phyloP scores from a whole-genome alignment of 169 alveolate species.

The Sarcocystis neurona region DNA sequence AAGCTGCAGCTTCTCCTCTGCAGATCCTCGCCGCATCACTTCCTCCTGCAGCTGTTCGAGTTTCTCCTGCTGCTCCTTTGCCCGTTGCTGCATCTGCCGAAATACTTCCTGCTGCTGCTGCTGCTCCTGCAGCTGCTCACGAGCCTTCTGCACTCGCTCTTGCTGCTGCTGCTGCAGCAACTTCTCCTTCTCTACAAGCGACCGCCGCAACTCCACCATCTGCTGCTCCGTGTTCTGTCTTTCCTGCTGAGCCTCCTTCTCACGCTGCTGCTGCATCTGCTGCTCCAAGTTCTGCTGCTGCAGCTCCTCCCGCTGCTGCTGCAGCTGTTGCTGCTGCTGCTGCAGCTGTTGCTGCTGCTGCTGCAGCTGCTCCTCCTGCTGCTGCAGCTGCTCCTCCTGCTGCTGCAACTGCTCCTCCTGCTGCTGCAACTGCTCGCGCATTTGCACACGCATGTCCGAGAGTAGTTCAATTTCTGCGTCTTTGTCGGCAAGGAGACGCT shows the following conservation, averaged over 20 bases:
- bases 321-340: not conserved
- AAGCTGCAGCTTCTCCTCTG: not conserved
- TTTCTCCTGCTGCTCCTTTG: not conserved
- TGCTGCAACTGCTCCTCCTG: constrained; percentile 31
- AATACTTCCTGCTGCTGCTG: constrained; percentile 40
- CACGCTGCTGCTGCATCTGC: constrained; percentile 9
- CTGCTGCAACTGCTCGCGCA: constrained; percentile 40
- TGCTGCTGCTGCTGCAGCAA: constrained; percentile 2
- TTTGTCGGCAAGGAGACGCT: not conserved
- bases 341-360: constrained; percentile 25
- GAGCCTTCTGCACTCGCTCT: not conserved
- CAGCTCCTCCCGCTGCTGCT: not conserved
- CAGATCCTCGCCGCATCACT: not conserved
- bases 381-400: constrained; percentile 31
- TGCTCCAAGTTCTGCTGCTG: not conserved
- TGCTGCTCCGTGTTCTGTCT: constrained; percentile 42
- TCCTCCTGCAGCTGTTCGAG: constrained; percentile 21
- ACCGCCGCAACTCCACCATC: constrained; percentile 27
- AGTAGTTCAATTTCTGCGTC: constrained; percentile 32
- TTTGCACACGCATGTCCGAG: constrained; percentile 34
- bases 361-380: not conserved
- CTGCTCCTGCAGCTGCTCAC: constrained; percentile 35
- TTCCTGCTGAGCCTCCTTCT: not conserved
- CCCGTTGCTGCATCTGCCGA: constrained; percentile 44
- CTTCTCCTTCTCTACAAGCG: not conserved